phyloP scores from a whole-genome alignment of 768 basidiomycete genomes.

The Lactarius indigo region DNA sequence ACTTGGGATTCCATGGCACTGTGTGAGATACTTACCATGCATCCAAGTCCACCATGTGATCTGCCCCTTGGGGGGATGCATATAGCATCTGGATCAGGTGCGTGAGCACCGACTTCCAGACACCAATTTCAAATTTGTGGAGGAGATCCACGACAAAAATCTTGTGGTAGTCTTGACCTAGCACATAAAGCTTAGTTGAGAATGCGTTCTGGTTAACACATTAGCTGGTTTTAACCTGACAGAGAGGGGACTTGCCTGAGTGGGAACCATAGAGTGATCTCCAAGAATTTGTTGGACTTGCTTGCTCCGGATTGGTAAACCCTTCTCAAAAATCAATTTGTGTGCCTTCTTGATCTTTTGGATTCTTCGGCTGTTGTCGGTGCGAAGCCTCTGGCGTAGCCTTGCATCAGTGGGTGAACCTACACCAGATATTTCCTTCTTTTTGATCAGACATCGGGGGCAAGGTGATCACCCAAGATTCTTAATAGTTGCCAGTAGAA shows the following conservation, averaged over 20 bases:
- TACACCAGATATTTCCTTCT: neutral
- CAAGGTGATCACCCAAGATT: neutral
- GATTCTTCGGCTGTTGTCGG: neutral
- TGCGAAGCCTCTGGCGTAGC: neutral
- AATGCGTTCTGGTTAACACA: neutral
- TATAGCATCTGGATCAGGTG: constrained; percentile 38
- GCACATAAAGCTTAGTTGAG: neutral
- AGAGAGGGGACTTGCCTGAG: neutral
- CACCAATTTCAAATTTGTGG: constrained; percentile 41
- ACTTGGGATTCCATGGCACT: neutral
- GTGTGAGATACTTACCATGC: too few species aligned
- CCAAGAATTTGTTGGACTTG: neutral
- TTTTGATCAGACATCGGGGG: neutral
- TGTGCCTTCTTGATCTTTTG: neutral
- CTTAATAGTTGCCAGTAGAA: constrained; percentile 24
- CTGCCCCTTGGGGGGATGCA: constrained; percentile 18
- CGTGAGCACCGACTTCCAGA: constrained; percentile 37
- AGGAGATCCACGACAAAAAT: constrained; percentile 37
- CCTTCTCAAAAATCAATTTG: neutral
- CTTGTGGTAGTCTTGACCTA: constrained; percentile 7
- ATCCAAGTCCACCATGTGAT: accelerated
- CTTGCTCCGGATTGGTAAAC: neutral
- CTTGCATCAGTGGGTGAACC: neutral
- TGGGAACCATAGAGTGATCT: neutral
- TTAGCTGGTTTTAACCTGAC: neutral